A percentile compares a stretch with the other conserved stretches of the same genome.
These are phyloP conservation scores for Silene conica DNA, from an alignment of 148 eudicot genomes.

Conservation along the genomic window DNA sequence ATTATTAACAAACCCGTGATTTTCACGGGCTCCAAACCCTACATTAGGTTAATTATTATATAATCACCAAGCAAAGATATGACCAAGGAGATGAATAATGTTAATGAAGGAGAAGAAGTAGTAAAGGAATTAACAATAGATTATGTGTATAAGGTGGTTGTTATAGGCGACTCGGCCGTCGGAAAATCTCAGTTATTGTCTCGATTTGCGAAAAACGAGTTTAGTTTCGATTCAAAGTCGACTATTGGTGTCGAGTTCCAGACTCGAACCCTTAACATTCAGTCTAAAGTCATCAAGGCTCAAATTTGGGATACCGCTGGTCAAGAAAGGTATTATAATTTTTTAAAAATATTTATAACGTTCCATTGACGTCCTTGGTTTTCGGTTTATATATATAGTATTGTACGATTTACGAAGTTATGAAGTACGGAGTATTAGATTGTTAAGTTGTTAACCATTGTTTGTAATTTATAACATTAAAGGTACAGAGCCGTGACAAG, in stretches of 20 bases:
- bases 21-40: too few species aligned
- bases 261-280: constrained; percentile 55
- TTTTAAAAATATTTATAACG: too few species aligned
- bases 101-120: constrained; percentile 16
- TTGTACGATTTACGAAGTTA: too few species aligned
- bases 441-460: too few species aligned
- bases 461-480: not conserved
- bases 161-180: constrained; percentile 74
- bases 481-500: constrained; percentile 83
- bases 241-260: constrained; percentile 88
- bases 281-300: constrained; percentile 68
- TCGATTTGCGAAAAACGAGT: constrained; percentile 65
- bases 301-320: constrained; percentile 96
- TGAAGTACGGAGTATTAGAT: too few species aligned
- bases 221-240: constrained; percentile 69
- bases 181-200: constrained; percentile 72
- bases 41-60: too few species aligned
- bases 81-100: constrained; percentile 35
- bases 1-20: too few species aligned
- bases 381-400: too few species aligned
- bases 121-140: constrained; percentile 41
- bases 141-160: constrained; percentile 83
- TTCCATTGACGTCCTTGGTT: too few species aligned
- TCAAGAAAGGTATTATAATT: constrained; percentile 63
- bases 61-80: not conserved